These are phyloP conservation scores for Trichoderma brevicompactum DNA, from an alignment of 2,329 filamentous ascomycete genomes.

Conservation along the genomic window DNA sequence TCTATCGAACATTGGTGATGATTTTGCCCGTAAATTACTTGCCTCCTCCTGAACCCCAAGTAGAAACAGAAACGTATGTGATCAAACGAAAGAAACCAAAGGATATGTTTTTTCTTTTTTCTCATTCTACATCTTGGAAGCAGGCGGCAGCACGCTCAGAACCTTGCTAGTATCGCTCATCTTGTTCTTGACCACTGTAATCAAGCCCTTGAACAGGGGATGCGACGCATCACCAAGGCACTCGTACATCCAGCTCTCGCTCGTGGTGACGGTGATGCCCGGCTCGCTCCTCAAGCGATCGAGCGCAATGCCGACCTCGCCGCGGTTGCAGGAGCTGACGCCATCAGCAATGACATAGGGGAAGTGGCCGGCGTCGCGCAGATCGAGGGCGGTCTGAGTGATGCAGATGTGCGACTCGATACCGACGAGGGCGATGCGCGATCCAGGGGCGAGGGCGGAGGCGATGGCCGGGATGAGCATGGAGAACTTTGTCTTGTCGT, in stretches of 20 bases:
- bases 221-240: conserved; percentile 79
- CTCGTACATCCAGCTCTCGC: conserved; percentile 90
- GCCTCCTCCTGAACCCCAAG: neutral
- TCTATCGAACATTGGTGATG: neutral
- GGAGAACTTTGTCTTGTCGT: conserved; percentile 88
- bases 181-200: conserved; percentile 78
- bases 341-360: conserved; percentile 90
- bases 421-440: conserved; percentile 78
- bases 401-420: conserved; percentile 96
- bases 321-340: conserved; percentile 82
- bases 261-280: conserved; percentile 80
- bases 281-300: conserved; percentile 70
- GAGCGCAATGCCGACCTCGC: conserved; percentile 81
- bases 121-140: conserved; percentile 58
- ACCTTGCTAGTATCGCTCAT: conserved; percentile 70
- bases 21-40: neutral
- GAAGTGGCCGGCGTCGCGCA: conserved; percentile 72
- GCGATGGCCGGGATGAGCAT: conserved; percentile 78
- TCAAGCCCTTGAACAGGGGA: conserved; percentile 73
- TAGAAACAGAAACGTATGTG: neutral
- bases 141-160: conserved; percentile 62
- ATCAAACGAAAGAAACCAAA: too few relatives aligned
- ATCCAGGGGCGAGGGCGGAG: conserved; percentile 40
- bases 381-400: conserved; percentile 86
- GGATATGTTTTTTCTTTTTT: neutral